Percentiles rank a stretch among this genome's conserved stretches.
Conservation (phyloP, 2,329 filamentous ascomycete species). For the Emericellopsis cladophorae region DNA sequence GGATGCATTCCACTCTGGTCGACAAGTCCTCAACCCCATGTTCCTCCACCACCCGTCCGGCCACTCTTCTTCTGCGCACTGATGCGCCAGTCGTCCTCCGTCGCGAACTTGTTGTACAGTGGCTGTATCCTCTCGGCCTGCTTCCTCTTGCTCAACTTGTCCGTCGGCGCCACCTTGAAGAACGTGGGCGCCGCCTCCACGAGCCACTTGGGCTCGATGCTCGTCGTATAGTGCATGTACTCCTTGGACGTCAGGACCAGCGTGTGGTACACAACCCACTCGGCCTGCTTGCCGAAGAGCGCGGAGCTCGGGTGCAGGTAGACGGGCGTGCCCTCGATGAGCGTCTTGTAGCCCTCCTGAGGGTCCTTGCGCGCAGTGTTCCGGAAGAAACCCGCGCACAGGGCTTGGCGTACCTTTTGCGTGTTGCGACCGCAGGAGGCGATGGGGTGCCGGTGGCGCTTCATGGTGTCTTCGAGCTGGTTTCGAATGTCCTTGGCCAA, state of each 20-base stretch:
- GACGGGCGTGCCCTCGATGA: constrained; percentile 89
- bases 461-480: constrained; percentile 88
- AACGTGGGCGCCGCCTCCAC: constrained; percentile 97
- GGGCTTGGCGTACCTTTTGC: constrained; percentile 71
- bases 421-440: constrained; percentile 81
- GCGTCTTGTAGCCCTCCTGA: constrained; percentile 92
- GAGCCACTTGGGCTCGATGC: constrained; percentile 87
- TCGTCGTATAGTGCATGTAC: constrained; percentile 92
- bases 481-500: constrained; percentile 86
- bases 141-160: constrained; percentile 80
- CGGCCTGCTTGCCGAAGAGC: constrained; percentile 87
- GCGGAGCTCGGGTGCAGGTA: constrained; percentile 88
- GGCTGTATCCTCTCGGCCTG: constrained; percentile 92
- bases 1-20: too few species aligned
- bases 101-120: constrained; percentile 82
- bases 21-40: constrained; percentile 16
- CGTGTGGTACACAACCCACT: constrained; percentile 90
- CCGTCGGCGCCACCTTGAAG: constrained; percentile 90
- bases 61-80: constrained; percentile 79
- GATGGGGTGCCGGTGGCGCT: constrained; percentile 73
- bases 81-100: constrained; percentile 84
- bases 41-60: constrained; percentile 74
- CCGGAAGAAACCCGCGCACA: constrained; percentile 92
- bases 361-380: constrained; percentile 92
- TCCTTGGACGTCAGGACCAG: constrained; percentile 91